Percentiles rank a stretch among this genome's conserved stretches.
These are phyloP conservation scores for Blyttiomyces sp. DNA, from an alignment of 371 early-diverging fungal genomes.

Conservation along the genomic window DNA sequence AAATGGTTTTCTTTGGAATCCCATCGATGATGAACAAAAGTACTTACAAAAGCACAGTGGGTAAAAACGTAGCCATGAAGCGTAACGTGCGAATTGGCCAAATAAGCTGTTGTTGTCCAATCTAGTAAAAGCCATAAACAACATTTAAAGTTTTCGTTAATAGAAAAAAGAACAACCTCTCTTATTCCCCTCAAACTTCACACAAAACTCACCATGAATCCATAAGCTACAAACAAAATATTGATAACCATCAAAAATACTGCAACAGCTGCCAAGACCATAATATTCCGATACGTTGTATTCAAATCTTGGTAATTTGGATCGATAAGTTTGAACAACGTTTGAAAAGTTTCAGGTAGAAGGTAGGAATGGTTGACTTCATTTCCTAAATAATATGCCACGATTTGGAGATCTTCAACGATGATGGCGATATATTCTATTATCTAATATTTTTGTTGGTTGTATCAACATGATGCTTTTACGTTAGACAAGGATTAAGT, in stretches of 20 bases:
- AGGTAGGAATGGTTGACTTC: not conserved
- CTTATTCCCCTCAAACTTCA: not conserved
- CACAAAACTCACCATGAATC: not conserved
- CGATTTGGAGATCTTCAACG: slow-evolving; percentile 16
- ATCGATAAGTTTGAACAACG: not conserved
- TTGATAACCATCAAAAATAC: slow-evolving; percentile 11
- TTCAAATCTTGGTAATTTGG: not conserved
- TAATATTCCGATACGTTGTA: not conserved
- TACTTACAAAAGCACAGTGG: slow-evolving; percentile 16
- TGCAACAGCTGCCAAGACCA: not conserved
- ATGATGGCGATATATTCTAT: slow-evolving; percentile 5
- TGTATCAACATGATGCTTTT: no score
- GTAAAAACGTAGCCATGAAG: slow-evolving; percentile 7
- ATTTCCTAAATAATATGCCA: slow-evolving; percentile 1
- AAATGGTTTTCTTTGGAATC: not conserved
- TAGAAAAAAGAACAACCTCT: not conserved
- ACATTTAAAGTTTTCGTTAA: no score
- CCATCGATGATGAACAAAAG: not conserved
- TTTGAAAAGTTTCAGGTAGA: not conserved
- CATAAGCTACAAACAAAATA: slow-evolving; percentile 9
- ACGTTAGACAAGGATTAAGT: no score
- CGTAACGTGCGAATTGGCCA: slow-evolving; percentile 15
- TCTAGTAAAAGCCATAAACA: no score
- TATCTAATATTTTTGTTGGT: no score
- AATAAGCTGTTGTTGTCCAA: slow-evolving; percentile 9